Conservation (phyloP, 2,329 filamentous ascomycete genomes). For the Sarocladiaceae sp. region DNA sequence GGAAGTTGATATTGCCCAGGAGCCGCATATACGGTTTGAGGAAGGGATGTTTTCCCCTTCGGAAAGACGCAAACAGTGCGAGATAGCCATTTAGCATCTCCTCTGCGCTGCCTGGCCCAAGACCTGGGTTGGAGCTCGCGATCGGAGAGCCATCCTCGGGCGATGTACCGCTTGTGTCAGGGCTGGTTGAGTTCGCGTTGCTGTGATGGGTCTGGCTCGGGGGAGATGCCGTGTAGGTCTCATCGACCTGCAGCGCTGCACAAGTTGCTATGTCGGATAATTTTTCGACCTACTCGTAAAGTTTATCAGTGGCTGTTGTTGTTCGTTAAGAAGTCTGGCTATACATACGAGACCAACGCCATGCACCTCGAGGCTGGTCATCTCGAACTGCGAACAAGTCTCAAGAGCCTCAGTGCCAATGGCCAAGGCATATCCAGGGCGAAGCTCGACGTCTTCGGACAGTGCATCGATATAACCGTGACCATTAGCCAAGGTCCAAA, state of each 20-base stretch:
- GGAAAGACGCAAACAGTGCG: not conserved
- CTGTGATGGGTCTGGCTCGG: not conserved
- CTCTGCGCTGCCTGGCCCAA: not conserved
- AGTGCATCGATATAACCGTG: not conserved
- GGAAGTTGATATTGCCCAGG: not conserved
- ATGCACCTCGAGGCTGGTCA: conserved; percentile 2
- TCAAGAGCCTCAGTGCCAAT: conserved; percentile 1
- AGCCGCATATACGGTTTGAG: conserved; percentile 1
- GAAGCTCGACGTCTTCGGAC: not conserved
- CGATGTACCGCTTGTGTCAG: not conserved
- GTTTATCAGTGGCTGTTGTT: not conserved
- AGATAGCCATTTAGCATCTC: not conserved
- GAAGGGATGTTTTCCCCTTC: not conserved
- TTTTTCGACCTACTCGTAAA: not conserved
- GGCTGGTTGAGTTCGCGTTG: not conserved
- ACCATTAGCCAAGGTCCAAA: not conserved
- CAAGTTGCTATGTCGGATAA: not conserved
- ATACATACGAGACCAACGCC: not conserved
- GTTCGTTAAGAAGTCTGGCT: not conserved
- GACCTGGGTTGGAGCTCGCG: too few relatives aligned
- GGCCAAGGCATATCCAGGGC: not conserved
- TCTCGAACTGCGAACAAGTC: conserved; percentile 5
- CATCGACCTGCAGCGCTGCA: not conserved
- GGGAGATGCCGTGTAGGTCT: not conserved
- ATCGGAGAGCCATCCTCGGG: not conserved